phyloP scores from a whole-genome alignment of 768 basidiomycete genomes.

The Suillus plorans region DNA sequence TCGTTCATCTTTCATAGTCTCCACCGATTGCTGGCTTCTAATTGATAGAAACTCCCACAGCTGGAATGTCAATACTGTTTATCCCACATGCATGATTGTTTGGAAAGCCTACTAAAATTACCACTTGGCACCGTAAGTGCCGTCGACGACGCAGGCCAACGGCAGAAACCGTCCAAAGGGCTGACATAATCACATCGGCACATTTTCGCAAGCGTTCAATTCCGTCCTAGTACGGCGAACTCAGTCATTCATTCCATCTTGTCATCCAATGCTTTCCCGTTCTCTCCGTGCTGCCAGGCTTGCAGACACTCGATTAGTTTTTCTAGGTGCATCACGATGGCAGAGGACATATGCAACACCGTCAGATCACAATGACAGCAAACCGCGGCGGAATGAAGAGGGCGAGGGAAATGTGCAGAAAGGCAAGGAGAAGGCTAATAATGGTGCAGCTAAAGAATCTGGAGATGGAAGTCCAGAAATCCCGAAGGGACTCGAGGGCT shows the following conservation, averaged over 20 bases:
- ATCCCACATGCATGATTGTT: neutral
- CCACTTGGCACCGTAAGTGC: neutral
- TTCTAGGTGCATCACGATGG: conserved; percentile 30
- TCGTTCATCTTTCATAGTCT: too few relatives aligned
- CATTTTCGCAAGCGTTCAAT: conserved; percentile 4
- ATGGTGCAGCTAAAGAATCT: conserved; percentile 34
- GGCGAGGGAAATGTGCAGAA: conserved; percentile 31
- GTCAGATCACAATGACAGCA: conserved; percentile 27
- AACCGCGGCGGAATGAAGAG: conserved; percentile 26
- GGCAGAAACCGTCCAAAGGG: conserved; percentile 5
- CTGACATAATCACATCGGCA: conserved; percentile 7
- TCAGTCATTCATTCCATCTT: neutral
- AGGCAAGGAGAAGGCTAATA: conserved; percentile 34
- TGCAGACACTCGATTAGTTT: conserved; percentile 40
- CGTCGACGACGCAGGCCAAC: neutral
- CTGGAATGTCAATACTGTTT: neutral
- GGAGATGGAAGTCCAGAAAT: conserved; percentile 37
- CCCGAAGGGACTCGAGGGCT: conserved; percentile 73
- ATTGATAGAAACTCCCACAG: too few relatives aligned
- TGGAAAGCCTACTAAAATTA: neutral
- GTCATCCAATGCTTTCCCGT: conserved; percentile 56
- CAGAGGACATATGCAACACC: conserved; percentile 52
- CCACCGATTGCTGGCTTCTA: too few relatives aligned
- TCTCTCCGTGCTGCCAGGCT: conserved; percentile 54
- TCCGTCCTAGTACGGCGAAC: neutral